phyloP scores from a whole-genome alignment of 768 basidiomycete species.

The Gloeostereum incarnatum region DNA sequence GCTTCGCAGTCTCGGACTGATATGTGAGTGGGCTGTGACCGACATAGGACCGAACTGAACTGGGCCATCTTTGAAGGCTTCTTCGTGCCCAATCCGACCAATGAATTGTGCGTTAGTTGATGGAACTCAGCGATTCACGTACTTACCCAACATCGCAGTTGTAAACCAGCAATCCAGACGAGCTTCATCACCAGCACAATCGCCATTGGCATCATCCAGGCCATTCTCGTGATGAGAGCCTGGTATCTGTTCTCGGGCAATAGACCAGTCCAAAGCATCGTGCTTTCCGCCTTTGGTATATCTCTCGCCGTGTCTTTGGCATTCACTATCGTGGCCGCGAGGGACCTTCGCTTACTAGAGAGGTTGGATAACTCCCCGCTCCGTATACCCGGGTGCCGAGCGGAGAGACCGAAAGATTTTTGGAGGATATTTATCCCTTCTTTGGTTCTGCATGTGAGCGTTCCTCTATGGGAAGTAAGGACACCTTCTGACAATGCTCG shows the following conservation, averaged over 20 bases:
- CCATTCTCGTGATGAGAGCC: constrained; percentile 27
- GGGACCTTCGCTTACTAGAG: constrained; percentile 10
- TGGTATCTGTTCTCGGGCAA: constrained; percentile 31
- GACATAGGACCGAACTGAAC: background rate
- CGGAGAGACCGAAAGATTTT: constrained; percentile 18
- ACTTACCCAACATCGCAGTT: constrained; percentile 10
- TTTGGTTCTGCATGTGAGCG: constrained; percentile 25
- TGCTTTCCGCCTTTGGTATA: constrained; percentile 18
- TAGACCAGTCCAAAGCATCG: constrained; percentile 14
- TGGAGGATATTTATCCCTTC: constrained; percentile 27
- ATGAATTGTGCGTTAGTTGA: constrained; percentile 14
- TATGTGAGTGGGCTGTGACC: constrained; percentile 10
- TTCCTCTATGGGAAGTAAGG: background rate
- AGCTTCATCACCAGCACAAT: constrained; percentile 17
- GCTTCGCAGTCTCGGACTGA: constrained; percentile 12
- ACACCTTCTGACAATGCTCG: background rate
- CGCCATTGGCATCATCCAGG: constrained; percentile 24
- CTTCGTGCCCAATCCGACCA: constrained; percentile 15
- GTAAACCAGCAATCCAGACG: constrained; percentile 17
- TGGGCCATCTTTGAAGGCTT: constrained; percentile 11
- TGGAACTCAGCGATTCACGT: too few species aligned
- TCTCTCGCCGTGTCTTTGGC: constrained; percentile 19
- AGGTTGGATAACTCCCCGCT: constrained; percentile 3
- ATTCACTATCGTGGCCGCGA: constrained; percentile 17
- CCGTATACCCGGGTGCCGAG: constrained; percentile 20